Evolutionary conservation across 768 basidiomycete species (phyloP).

Genomic region (Peribolospora baueri): DNA sequence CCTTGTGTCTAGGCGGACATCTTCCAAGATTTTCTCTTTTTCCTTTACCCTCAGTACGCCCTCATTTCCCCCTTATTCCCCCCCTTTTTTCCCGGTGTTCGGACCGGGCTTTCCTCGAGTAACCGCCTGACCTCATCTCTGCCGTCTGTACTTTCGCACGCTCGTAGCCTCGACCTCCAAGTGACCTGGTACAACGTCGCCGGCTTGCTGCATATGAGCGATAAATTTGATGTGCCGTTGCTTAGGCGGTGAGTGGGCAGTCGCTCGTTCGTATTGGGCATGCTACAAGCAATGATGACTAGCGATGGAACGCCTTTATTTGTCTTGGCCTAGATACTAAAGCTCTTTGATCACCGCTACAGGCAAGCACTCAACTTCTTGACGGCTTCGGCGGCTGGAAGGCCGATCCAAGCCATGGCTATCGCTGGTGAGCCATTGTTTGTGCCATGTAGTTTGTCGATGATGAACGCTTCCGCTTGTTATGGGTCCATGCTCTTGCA

Average conservation of each 20-base stretch:
- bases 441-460: too few relatives aligned
- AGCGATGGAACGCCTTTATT: slow-evolving; percentile 65
- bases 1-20: slow-evolving; percentile 34
- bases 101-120: neutral
- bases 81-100: slow-evolving; percentile 1
- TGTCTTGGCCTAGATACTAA: slow-evolving; percentile 22
- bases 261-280: neutral
- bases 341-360: slow-evolving; percentile 38
- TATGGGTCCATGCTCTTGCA: neutral
- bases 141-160: neutral
- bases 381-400: slow-evolving; percentile 72
- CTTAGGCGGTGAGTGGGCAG: neutral
- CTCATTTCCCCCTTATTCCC: neutral
- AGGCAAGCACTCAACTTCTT: slow-evolving; percentile 37
- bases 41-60: slow-evolving; percentile 70
- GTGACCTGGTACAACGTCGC: slow-evolving; percentile 92
- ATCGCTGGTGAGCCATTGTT: slow-evolving; percentile 32
- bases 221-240: slow-evolving; percentile 6
- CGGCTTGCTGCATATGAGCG: slow-evolving; percentile 25
- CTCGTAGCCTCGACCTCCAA: slow-evolving; percentile 51
- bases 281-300: slow-evolving; percentile 40
- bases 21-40: slow-evolving; percentile 84
- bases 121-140: neutral
- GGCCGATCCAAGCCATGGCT: slow-evolving; percentile 74
- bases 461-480: too few relatives aligned